These are phyloP conservation scores for Globisporangium heterothallicum DNA, from an alignment of 352 stramenopile species.

Conservation along the genomic window DNA sequence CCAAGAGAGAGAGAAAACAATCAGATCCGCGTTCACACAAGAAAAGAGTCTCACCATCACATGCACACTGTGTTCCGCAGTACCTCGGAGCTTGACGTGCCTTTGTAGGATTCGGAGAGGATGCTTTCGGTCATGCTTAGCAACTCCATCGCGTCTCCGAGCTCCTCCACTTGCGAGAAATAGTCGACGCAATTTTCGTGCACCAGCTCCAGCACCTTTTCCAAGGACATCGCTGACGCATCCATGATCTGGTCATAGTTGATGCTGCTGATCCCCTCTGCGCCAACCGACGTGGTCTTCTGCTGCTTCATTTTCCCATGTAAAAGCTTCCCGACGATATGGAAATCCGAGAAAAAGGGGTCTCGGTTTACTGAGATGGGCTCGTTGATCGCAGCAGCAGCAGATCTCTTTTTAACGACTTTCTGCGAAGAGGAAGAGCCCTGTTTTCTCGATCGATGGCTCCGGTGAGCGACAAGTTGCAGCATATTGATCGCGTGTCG, in stretches of 20 bases:
- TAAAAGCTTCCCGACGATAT: slow-evolving; percentile 72
- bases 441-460: neutral
- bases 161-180: slow-evolving; percentile 72
- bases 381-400: neutral
- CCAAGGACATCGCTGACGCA: slow-evolving; percentile 43
- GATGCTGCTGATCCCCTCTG: slow-evolving; percentile 8
- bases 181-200: slow-evolving; percentile 70
- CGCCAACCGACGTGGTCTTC: slow-evolving; percentile 11
- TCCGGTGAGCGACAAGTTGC: slow-evolving; percentile 26
- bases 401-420: slow-evolving; percentile 3
- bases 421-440: slow-evolving; percentile 7
- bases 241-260: slow-evolving; percentile 52
- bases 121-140: slow-evolving; percentile 70
- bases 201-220: slow-evolving; percentile 57
- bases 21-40: too few relatives aligned
- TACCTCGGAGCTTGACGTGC: slow-evolving; percentile 45
- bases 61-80: too few relatives aligned
- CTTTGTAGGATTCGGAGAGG: slow-evolving; percentile 46
- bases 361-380: slow-evolving; percentile 32
- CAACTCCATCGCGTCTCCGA: slow-evolving; percentile 49
- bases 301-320: slow-evolving; percentile 50
- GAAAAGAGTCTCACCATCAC: too few relatives aligned
- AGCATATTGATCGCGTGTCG: slow-evolving; percentile 78
- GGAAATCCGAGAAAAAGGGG: slow-evolving; percentile 75
- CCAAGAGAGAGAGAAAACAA: neutral